phyloP scores from a whole-genome alignment of 1,284 basidiomycete genomes.

The Pascua sp. region DNA sequence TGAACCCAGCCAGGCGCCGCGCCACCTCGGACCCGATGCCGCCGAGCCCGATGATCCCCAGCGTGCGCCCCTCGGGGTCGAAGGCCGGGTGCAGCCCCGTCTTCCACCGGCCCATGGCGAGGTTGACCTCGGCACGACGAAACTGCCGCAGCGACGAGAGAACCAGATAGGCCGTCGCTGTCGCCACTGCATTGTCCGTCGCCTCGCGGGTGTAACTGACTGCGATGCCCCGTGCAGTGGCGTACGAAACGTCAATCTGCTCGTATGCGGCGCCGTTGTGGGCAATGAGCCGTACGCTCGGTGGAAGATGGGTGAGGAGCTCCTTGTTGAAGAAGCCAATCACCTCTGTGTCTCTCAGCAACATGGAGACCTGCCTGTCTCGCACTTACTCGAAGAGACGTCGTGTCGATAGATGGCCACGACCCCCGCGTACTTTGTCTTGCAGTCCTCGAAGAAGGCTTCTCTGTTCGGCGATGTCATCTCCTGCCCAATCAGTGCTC shows the following conservation, averaged over 20 bases:
- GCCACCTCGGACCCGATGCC: conserved; percentile 66
- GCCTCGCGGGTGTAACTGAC: conserved; percentile 89
- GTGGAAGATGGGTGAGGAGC: conserved; percentile 64
- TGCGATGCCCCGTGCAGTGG: conserved; percentile 68
- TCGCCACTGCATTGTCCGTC: conserved; percentile 88
- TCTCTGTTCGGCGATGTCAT: conserved; percentile 65
- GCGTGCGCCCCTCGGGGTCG: conserved; percentile 72
- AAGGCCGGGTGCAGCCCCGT: conserved; percentile 56
- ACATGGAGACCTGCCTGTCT: conserved; percentile 27
- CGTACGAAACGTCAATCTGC: conserved; percentile 72
- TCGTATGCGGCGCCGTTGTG: conserved; percentile 94
- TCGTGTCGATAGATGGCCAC: conserved; percentile 72
- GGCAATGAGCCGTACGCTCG: conserved; percentile 74
- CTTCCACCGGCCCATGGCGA: conserved; percentile 61
- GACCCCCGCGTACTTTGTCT: conserved; percentile 68
- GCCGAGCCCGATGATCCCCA: conserved; percentile 84
- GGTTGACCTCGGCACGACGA: conserved; percentile 65
- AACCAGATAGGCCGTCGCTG: conserved; percentile 78
- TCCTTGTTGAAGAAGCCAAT: conserved; percentile 78
- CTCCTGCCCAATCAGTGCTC: conserved; percentile 46
- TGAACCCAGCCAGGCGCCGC: conserved; percentile 48
- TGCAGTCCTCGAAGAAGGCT: conserved; percentile 66
- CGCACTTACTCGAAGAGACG: conserved; percentile 32
- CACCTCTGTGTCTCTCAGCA: conserved; percentile 23
- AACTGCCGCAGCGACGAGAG: conserved; percentile 78